A percentile compares a stretch with the other conserved stretches of the same genome.
These are phyloP conservation scores for Astragalus membranaceus DNA, from an alignment of 306 rosid species.

Conservation along the genomic window DNA sequence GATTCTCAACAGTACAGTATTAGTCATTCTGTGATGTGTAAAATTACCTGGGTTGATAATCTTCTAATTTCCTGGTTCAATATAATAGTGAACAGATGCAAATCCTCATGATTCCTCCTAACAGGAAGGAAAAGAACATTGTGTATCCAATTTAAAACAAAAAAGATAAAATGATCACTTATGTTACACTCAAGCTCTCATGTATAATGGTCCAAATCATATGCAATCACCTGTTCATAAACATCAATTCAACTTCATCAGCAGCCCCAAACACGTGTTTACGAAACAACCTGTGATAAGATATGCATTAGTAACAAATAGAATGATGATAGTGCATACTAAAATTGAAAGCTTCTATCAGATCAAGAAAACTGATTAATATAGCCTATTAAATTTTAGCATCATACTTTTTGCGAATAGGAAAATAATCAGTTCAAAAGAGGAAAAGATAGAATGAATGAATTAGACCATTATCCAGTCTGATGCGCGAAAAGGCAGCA, in stretches of 20 bases:
- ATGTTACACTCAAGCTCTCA: conserved; percentile 5
- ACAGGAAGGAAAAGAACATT: not conserved
- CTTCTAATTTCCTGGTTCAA: conserved; percentile 89
- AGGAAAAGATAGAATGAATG: not conserved
- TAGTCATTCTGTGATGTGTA: not conserved
- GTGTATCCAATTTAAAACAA: conserved; percentile 8
- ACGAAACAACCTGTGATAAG: conserved; percentile 62
- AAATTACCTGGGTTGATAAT: conserved; percentile 72
- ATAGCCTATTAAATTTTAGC: not conserved
- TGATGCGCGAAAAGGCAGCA: not conserved
- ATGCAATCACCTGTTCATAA: conserved; percentile 76
- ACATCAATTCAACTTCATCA: conserved; percentile 89
- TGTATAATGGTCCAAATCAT: conserved; percentile 1
- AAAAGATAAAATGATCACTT: not conserved
- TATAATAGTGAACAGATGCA: conserved; percentile 65
- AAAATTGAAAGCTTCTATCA: not conserved
- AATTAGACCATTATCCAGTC: not conserved
- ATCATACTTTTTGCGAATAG: not conserved
- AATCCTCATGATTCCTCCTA: conserved; percentile 90
- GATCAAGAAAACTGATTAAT: not conserved
- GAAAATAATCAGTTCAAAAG: not conserved
- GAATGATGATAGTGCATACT: not conserved
- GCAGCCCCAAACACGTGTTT: conserved; percentile 89
- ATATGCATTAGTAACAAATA: conserved; percentile 1
- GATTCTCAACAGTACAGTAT: not conserved